phyloP scores from a whole-genome alignment of 805 yeast species.

The Suhomyces sp. region DNA sequence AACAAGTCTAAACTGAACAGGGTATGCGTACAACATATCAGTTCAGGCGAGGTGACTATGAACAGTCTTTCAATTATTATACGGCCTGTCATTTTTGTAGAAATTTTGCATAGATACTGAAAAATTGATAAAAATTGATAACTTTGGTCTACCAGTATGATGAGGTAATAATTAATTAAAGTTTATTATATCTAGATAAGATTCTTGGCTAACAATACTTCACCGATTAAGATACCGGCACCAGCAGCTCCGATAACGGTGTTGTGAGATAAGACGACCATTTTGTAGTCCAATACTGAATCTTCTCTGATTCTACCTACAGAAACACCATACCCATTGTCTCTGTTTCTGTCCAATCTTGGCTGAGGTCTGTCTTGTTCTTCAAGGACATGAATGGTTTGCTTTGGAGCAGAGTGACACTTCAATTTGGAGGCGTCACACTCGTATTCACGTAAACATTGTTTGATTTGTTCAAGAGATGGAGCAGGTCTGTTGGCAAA shows the following conservation, averaged over 20 bases:
- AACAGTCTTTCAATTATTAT: too few relatives aligned
- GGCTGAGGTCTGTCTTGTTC: conserved; percentile 96
- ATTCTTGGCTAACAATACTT: conserved; percentile 73
- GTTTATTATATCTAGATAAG: conserved; percentile 49
- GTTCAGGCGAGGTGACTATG: not conserved
- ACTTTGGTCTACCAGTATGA: not conserved
- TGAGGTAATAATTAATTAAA: not conserved
- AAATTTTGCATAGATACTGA: not conserved
- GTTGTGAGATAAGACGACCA: conserved; percentile 97
- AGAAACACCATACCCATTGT: conserved; percentile 87
- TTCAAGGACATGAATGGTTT: conserved; percentile 88
- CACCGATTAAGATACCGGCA: conserved; percentile 94
- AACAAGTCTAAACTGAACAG: not conserved
- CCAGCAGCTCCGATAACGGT: conserved; percentile 99
- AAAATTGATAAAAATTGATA: not conserved
- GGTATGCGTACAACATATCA: not conserved
- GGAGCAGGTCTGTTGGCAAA: conserved; percentile 86
- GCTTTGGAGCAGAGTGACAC: conserved; percentile 91
- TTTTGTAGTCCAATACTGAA: conserved; percentile 88
- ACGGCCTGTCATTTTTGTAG: not conserved
- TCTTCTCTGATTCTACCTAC: conserved; percentile 95
- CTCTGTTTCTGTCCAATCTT: conserved; percentile 93
- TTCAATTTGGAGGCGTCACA: conserved; percentile 80
- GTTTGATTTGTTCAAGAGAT: conserved; percentile 72
- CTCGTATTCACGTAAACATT: conserved; percentile 63